Base-by-base conservation (phyloP, 2,329 filamentous ascomycete genomes). In the Cladorrhinum sp. region DNA sequence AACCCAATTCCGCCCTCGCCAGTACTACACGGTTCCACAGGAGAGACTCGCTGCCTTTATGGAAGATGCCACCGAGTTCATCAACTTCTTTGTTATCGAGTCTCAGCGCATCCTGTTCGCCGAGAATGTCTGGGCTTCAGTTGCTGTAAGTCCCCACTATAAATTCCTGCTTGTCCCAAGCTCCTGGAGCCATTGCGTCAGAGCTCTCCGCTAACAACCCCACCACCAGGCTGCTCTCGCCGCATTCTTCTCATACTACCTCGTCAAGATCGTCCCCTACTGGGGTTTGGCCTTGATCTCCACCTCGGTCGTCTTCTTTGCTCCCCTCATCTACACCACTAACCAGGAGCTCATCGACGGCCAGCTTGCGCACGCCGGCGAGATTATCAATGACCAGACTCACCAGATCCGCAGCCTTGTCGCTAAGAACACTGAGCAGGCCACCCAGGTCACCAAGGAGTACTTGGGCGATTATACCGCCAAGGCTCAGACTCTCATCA, bases 81-180 rank as follows among this genome's bases (percentile, higher is more conserved):
- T 87, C 76, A 90, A 90, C 80, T 90, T 90, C 74, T 86, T 89
- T 68, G 80, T 88, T 63, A 88, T 90, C 60, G 87, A 90, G 77
- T 78, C 81, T 55, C 87, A 90, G 78, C 82, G 86, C 64, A 83
- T 90, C 66, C 70, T 89, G 60, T 90, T 86, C 66, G 86, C 82
- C 49, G 87, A 90, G 80, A 90, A 89, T 68, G 73, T 89, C 61
- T 74, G 76, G 64, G 82, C 79, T 59, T 89, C 87, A 21, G 74
- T 76, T 69, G 80, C 79, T 67, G 86, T 88, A 79, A 74, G 86
- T 78, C 58, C 77, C 61, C 24, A 50, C 53, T 36, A 24, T 42
- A 21, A 42, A 42, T n/a, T 30, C 36, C 36, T 42, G 36, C 3
- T 3, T 26, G 23, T 28, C 23, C 54, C 26, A 28, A 46, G 52